A percentile compares a stretch with the other conserved stretches of the same genome.
phyloP scores from a whole-genome alignment of 441 rosid genomes.

The Metrosideros polymorpha region DNA sequence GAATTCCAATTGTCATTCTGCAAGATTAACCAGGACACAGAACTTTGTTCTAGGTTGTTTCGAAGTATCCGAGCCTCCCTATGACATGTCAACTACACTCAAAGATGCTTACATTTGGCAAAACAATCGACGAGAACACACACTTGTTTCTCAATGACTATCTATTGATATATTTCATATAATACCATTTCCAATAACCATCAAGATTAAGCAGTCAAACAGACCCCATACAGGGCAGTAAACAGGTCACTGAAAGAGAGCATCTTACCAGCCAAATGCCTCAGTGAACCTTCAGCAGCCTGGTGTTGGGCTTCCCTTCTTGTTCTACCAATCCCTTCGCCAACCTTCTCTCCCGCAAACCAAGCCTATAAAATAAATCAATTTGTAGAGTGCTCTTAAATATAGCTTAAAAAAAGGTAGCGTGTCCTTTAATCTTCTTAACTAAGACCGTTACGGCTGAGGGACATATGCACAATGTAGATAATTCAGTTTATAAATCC shows the following conservation, averaged over 20 bases:
- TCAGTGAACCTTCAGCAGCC: slow-evolving; percentile 79
- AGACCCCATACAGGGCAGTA: neutral
- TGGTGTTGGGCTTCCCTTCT: slow-evolving; percentile 80
- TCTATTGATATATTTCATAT: neutral
- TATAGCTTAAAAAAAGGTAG: neutral
- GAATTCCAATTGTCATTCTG: neutral
- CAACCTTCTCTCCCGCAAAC: slow-evolving; percentile 80
- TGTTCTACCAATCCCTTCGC: slow-evolving; percentile 79
- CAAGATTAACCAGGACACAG: neutral
- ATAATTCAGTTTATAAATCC: neutral
- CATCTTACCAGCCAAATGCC: slow-evolving; percentile 66
- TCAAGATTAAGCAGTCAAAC: neutral
- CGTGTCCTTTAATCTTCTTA: neutral
- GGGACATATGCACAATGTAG: neutral
- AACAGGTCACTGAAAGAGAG: neutral
- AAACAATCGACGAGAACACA: neutral
- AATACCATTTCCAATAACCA: neutral
- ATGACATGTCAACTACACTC: neutral
- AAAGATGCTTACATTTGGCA: neutral
- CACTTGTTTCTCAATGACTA: neutral
- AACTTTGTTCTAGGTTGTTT: neutral
- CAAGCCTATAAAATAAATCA: slow-evolving; percentile 45
- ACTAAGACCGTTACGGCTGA: neutral
- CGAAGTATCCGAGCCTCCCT: neutral
- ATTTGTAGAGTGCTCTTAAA: neutral